These are phyloP conservation scores for Jackrogersella minutella DNA, from an alignment of 495 filamentous ascomycete species.

Conservation along the genomic window DNA sequence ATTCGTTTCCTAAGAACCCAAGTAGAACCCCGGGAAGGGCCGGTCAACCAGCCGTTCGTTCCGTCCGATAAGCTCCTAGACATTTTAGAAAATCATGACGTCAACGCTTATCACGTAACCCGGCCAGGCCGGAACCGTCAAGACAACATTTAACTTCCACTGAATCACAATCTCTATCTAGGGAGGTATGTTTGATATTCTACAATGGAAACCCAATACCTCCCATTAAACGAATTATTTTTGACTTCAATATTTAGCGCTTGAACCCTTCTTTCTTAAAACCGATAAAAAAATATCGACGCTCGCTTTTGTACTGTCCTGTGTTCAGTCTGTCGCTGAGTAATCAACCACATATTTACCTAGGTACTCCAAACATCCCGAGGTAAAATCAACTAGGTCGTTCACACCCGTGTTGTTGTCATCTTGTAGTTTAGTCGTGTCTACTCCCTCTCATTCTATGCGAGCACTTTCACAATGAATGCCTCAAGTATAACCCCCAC, in stretches of 20 bases:
- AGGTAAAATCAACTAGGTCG: neutral
- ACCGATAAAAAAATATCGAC: neutral
- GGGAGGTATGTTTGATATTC: no score
- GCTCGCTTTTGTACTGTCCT: neutral
- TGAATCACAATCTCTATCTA: no score
- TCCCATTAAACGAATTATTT: no score
- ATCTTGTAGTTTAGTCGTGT: neutral
- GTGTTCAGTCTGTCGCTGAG: conserved; percentile 21
- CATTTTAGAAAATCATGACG: conserved; percentile 18
- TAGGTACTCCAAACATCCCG: no score
- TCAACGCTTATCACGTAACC: neutral
- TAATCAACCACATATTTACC: conserved; percentile 15
- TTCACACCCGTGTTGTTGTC: neutral
- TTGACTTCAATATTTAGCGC: neutral
- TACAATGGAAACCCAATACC: no score
- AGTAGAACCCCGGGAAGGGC: conserved; percentile 1
- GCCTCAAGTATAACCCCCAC: conserved; percentile 34
- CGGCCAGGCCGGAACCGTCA: conserved; percentile 14
- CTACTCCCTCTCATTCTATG: neutral
- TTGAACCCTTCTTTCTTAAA: no score
- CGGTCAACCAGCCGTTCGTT: neutral
- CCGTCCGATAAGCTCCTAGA: conserved; percentile 1
- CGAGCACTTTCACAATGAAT: conserved; percentile 20
- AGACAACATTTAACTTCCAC: neutral
- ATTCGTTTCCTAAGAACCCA: no score